phyloP scores from a whole-genome alignment of 2,329 filamentous ascomycete species.

The Diplocarpon rosae region DNA sequence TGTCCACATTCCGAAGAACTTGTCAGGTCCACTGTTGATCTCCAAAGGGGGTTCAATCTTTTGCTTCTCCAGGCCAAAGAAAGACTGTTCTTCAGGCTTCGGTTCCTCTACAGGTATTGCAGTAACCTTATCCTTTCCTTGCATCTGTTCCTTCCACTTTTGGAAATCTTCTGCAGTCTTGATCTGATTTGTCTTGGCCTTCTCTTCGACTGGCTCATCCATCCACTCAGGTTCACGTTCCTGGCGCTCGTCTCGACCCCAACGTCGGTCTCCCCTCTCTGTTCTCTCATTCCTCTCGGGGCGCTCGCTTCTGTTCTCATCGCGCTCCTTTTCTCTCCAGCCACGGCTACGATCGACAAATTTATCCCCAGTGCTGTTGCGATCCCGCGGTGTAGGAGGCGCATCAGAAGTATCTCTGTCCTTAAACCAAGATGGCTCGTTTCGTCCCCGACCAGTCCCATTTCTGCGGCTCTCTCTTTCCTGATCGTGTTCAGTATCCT shows the following conservation, averaged over 20 bases:
- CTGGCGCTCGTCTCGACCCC: slow-evolving; percentile 44
- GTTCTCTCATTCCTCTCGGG: slow-evolving; percentile 27
- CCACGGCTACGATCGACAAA: slow-evolving; percentile 25
- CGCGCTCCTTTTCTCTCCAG: slow-evolving; percentile 33
- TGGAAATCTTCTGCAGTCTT: slow-evolving; percentile 88
- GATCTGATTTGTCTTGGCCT: slow-evolving; percentile 55
- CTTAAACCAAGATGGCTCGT: slow-evolving; percentile 64
- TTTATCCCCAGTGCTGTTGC: slow-evolving; percentile 27
- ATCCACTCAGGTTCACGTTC: slow-evolving; percentile 90
- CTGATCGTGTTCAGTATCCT: slow-evolving; percentile 37
- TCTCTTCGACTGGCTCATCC: slow-evolving; percentile 61
- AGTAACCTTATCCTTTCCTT: slow-evolving; percentile 19
- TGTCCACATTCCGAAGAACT: slow-evolving; percentile 56
- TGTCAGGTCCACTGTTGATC: slow-evolving; percentile 59
- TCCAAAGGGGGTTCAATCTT: slow-evolving; percentile 44
- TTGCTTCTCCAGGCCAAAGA: slow-evolving; percentile 34
- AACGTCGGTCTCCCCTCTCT: slow-evolving; percentile 19
- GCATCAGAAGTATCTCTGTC: slow-evolving; percentile 35
- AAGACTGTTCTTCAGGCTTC: slow-evolving; percentile 28
- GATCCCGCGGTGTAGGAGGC: slow-evolving; percentile 22
- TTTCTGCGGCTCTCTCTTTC: slow-evolving; percentile 48
- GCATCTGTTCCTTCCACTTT: slow-evolving; percentile 70
- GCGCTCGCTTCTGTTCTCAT: slow-evolving; percentile 24
- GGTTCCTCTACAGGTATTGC: slow-evolving; percentile 29
- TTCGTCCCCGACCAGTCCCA: slow-evolving; percentile 51